phyloP scores from a whole-genome alignment of 495 filamentous ascomycete genomes.

The Lophiostoma macrostomum region DNA sequence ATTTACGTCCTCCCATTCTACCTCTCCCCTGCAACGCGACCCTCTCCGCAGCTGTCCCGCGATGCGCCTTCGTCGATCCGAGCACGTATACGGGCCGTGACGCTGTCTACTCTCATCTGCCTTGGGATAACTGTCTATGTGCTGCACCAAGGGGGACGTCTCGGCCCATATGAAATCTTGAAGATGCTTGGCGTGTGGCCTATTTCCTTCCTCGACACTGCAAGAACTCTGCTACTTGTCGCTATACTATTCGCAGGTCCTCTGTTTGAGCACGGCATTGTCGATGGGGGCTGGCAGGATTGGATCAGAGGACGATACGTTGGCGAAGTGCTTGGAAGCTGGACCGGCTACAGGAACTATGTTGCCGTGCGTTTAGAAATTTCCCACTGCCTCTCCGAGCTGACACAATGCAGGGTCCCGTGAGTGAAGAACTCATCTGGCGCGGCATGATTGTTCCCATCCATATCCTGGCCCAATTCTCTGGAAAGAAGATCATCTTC shows the following conservation, averaged over 20 bases:
- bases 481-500: constrained; percentile 62
- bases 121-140: constrained; percentile 61
- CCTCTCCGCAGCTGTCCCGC: constrained; percentile 74
- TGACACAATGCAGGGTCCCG: constrained; percentile 61
- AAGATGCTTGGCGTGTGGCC: constrained; percentile 76
- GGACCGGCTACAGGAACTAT: constrained; percentile 58
- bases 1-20: constrained; percentile 93
- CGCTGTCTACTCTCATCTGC: constrained; percentile 62
- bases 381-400: not conserved
- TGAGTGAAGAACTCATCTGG: constrained; percentile 93
- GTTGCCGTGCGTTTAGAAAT: constrained; percentile 52
- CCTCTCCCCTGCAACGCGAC: constrained; percentile 71
- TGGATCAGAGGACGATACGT: constrained; percentile 49
- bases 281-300: constrained; percentile 66
- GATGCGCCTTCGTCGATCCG: constrained; percentile 90
- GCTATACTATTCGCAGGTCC: constrained; percentile 80
- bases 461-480: constrained; percentile 62
- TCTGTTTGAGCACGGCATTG: constrained; percentile 69
- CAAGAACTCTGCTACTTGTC: constrained; percentile 61
- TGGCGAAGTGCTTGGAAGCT: constrained; percentile 38
- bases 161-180: constrained; percentile 52
- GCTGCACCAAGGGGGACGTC: constrained; percentile 47
- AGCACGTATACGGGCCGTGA: constrained; percentile 76
- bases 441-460: constrained; percentile 79
- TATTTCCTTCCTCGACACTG: constrained; percentile 58